Conservation (phyloP, 192 early-diverging fungal genomes). For the Backusella macrospora region DNA sequence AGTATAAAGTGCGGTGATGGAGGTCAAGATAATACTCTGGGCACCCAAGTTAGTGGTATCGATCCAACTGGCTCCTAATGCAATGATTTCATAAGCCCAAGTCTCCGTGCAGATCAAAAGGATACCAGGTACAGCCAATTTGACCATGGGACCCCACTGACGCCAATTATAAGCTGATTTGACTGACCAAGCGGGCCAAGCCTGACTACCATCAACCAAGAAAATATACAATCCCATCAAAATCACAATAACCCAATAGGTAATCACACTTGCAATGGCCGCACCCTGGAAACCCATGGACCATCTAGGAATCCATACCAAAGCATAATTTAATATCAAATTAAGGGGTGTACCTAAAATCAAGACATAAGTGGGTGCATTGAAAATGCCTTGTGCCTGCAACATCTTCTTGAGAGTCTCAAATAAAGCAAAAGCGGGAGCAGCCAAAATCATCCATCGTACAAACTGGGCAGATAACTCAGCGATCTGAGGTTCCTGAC, state of each 20-base stretch:
- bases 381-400: conserved; percentile 79
- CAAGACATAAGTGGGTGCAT: conserved; percentile 71
- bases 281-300: conserved; percentile 71
- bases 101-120: conserved; percentile 75
- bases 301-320: conserved; percentile 59
- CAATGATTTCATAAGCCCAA: conserved; percentile 69
- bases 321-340: conserved; percentile 61
- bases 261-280: conserved; percentile 66
- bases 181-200: conserved; percentile 75
- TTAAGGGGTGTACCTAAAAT: conserved; percentile 64
- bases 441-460: conserved; percentile 66
- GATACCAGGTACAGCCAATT: conserved; percentile 74
- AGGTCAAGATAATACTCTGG: conserved; percentile 61
- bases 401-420: conserved; percentile 87
- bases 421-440: conserved; percentile 75
- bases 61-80: conserved; percentile 66
- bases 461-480: conserved; percentile 66
- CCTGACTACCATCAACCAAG: conserved; percentile 53
- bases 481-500: conserved; percentile 75
- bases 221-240: conserved; percentile 56
- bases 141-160: conserved; percentile 54
- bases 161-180: conserved; percentile 43
- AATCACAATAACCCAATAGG: conserved; percentile 63
- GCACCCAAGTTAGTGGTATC: conserved; percentile 60
- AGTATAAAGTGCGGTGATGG: conserved; percentile 53